phyloP scores from a whole-genome alignment of 2,329 filamentous ascomycete species.

The Trichoderma koningiopsis region DNA sequence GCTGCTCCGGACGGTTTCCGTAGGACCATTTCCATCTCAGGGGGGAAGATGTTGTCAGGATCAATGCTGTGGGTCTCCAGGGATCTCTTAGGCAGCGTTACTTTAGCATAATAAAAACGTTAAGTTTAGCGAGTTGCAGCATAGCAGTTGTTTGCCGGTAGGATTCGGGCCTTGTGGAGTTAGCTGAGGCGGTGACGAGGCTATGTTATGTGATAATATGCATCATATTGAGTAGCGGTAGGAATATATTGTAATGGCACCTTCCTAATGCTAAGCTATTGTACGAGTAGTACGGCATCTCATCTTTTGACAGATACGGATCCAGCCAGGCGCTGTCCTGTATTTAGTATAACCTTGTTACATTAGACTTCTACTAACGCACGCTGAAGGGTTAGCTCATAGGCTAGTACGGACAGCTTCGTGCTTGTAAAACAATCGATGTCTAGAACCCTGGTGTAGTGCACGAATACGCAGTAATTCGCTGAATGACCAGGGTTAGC shows the following conservation, averaged over 20 bases:
- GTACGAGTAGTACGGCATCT: neutral
- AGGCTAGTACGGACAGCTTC: neutral
- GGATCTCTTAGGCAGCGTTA: neutral
- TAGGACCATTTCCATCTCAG: neutral
- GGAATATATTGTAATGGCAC: neutral
- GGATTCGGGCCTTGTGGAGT: neutral
- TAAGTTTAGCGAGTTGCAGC: neutral
- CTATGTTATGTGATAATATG: neutral
- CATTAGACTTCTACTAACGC: neutral
- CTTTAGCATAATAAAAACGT: neutral
- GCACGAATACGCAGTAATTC: neutral
- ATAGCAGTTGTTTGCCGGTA: neutral
- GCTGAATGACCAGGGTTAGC: neutral
- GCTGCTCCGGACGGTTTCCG: neutral
- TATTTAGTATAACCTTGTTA: neutral
- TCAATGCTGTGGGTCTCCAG: neutral
- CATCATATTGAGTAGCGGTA: neutral
- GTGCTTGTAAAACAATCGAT: neutral
- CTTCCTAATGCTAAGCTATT: neutral
- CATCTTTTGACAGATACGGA: neutral
- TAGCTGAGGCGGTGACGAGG: neutral
- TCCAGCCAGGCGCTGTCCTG: neutral
- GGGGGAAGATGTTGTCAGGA: neutral
- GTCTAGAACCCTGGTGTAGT: neutral
- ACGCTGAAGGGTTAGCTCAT: neutral